A percentile compares a stretch with the other conserved stretches of the same genome.
phyloP scores from a whole-genome alignment of 257 asterid species.

The Gentiana dahurica region DNA sequence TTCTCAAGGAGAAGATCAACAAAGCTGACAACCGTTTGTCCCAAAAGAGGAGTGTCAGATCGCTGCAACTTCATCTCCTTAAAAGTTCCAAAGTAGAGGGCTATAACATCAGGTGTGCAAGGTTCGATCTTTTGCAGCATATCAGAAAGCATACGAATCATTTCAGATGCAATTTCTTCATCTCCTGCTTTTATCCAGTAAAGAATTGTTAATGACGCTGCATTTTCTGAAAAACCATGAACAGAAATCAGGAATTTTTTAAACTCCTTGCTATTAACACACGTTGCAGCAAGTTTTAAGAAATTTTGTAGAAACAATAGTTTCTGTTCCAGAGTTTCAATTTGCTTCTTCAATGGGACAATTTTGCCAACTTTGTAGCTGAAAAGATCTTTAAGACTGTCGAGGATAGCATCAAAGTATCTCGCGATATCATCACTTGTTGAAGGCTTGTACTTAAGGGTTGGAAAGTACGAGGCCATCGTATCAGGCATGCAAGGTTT shows the following conservation, averaged over 20 bases:
- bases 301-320: not conserved
- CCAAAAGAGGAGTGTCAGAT: not conserved
- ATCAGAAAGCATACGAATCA: not conserved
- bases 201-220: not conserved
- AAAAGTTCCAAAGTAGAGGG: not conserved
- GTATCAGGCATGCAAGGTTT: not conserved
- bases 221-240: not conserved
- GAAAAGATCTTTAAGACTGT: not conserved
- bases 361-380: no score
- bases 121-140: not conserved
- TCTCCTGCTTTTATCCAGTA: not conserved
- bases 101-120: not conserved
- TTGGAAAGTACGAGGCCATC: not conserved
- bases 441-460: not conserved
- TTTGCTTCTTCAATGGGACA: no score
- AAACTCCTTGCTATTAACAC: not conserved
- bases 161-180: no score
- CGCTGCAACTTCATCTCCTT: not conserved
- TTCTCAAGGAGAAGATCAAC: not conserved
- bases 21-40: slow-evolving; percentile 2
- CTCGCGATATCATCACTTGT: not conserved
- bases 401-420: not conserved
- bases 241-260: not conserved
- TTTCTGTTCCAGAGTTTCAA: no score
- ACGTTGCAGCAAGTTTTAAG: not conserved